Evolutionary conservation across 164 flowering plant species (phyloP).

Genomic region (Akebia trifoliata): DNA sequence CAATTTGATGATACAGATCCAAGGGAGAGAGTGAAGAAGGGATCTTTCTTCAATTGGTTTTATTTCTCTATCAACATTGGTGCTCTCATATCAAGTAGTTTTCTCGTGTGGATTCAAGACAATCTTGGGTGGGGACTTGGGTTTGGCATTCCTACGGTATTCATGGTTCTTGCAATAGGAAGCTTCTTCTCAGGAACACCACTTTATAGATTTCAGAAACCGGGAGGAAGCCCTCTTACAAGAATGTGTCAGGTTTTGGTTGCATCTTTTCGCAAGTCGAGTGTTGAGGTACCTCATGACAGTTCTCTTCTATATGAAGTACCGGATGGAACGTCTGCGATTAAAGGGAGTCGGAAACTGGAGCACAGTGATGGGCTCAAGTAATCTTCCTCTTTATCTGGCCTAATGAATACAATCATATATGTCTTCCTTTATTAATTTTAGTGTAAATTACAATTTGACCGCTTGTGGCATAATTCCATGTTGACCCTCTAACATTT

Average conservation of each 20-base stretch:
- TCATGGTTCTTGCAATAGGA: slow-evolving; percentile 71
- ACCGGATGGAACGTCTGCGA: slow-evolving; percentile 60
- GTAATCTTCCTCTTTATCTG: slow-evolving; percentile 29
- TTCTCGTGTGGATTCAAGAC: slow-evolving; percentile 79
- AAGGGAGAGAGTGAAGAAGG: slow-evolving; percentile 65
- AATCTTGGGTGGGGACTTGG: slow-evolving; percentile 91
- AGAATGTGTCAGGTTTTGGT: slow-evolving; percentile 84
- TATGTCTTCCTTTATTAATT: too few relatives aligned
- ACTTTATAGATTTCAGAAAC: slow-evolving; percentile 81
- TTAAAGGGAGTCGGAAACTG: slow-evolving; percentile 76
- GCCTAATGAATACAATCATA: not conserved
- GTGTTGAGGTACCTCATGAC: slow-evolving; percentile 52
- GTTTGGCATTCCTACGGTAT: slow-evolving; percentile 81
- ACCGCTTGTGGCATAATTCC: too few relatives aligned
- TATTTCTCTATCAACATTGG: slow-evolving; percentile 84
- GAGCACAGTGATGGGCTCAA: slow-evolving; percentile 67
- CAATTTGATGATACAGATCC: slow-evolving; percentile 89
- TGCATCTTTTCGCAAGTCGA: slow-evolving; percentile 63
- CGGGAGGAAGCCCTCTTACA: slow-evolving; percentile 90
- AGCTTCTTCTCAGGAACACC: slow-evolving; percentile 73
- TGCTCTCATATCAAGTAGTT: slow-evolving; percentile 70
- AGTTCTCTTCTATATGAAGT: slow-evolving; percentile 63
- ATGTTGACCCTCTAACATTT: too few relatives aligned
- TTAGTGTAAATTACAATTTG: too few relatives aligned
- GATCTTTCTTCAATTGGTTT: slow-evolving; percentile 90